phyloP scores from a whole-genome alignment of 2,329 filamentous ascomycete genomes.

The Fusarium sp. region DNA sequence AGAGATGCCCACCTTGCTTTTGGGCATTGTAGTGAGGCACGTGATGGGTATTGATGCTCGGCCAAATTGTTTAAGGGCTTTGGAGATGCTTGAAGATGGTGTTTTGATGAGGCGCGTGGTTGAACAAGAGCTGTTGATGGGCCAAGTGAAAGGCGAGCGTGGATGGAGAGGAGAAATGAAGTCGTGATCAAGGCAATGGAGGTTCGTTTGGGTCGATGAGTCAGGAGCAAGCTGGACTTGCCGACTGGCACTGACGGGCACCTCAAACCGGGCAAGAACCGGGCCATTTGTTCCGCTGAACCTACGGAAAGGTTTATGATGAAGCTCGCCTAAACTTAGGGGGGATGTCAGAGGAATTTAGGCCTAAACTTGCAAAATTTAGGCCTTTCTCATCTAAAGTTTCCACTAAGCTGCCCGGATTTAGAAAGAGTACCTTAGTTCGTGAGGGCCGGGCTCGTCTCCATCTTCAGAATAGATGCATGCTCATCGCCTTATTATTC shows the following conservation, averaged over 20 bases:
- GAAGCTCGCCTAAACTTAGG: neutral
- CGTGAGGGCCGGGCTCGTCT: too few relatives aligned
- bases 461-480: too few relatives aligned
- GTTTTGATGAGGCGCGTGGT: neutral
- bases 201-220: neutral
- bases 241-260: neutral
- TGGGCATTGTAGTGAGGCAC: neutral
- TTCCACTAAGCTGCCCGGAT: too few relatives aligned
- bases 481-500: too few relatives aligned
- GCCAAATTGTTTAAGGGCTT: neutral
- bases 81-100: accelerated
- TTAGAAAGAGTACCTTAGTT: too few relatives aligned
- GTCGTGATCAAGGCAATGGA: neutral
- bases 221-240: neutral
- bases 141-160: neutral
- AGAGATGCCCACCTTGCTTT: neutral
- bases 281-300: neutral
- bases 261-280: neutral
- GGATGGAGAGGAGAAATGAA: neutral
- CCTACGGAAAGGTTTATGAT: neutral
- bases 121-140: neutral
- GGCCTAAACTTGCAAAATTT: neutral
- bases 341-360: neutral
- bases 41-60: neutral
- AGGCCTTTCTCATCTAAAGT: neutral